phyloP scores from a whole-genome alignment of 345 rosid species.

The Aquilaria sinensis region DNA sequence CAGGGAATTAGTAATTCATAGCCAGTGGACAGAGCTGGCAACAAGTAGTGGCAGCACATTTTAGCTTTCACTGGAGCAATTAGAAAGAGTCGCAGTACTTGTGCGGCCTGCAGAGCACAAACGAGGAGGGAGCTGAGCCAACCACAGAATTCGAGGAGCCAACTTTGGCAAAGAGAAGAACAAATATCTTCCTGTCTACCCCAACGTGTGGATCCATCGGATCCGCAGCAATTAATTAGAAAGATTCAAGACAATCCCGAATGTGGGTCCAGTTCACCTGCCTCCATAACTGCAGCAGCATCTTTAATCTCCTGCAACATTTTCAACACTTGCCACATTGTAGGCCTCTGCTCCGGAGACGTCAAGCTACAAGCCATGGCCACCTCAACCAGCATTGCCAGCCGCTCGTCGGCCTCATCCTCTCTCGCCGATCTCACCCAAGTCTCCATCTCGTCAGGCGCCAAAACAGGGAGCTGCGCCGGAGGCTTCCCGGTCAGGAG shows the following conservation, averaged over 20 bases:
- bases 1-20: no score
- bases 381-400: slow-evolving; percentile 73
- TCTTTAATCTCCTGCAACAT: slow-evolving; percentile 91
- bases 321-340: slow-evolving; percentile 96
- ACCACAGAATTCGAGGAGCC: no score
- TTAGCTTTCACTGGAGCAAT: no score
- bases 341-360: slow-evolving; percentile 86
- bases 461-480: slow-evolving; percentile 41
- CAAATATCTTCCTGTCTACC: background rate
- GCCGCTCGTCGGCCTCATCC: slow-evolving; percentile 39
- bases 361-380: slow-evolving; percentile 55
- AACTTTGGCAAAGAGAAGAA: background rate
- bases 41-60: no score
- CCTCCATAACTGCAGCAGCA: slow-evolving; percentile 39
- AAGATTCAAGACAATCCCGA: slow-evolving; percentile 17
- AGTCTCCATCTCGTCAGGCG: slow-evolving; percentile 31
- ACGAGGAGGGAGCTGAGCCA: no score
- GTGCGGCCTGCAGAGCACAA: no score
- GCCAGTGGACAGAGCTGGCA: no score
- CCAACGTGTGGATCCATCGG: background rate
- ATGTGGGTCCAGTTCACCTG: slow-evolving; percentile 31
- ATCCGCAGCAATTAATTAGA: background rate
- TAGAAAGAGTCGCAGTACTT: no score
- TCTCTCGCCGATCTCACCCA: slow-evolving; percentile 67
- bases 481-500: slow-evolving; percentile 74